These are phyloP conservation scores for Monosporascus sp. DNA, from an alignment of 2,329 filamentous ascomycete species.

Conservation along the genomic window DNA sequence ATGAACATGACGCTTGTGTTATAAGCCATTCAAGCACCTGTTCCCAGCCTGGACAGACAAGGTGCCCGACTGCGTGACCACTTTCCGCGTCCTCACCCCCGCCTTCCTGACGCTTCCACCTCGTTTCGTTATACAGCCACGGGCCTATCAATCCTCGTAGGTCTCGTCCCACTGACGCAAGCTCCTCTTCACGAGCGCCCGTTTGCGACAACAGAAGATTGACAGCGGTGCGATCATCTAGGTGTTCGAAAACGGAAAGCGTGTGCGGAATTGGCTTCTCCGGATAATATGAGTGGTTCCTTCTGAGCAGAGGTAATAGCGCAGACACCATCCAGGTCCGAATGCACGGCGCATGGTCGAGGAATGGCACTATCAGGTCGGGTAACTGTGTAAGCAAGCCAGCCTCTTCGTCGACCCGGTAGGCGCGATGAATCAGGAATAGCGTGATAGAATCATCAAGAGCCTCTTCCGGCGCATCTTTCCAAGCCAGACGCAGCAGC, in stretches of 20 bases:
- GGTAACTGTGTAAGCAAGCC: conserved; percentile 67
- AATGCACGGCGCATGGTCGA: conserved; percentile 55
- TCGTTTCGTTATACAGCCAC: conserved; percentile 63
- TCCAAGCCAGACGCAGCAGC: conserved; percentile 51
- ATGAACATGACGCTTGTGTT: conserved; percentile 51
- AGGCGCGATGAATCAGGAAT: conserved; percentile 64
- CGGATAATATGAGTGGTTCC: conserved; percentile 66
- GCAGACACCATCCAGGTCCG: conserved; percentile 65
- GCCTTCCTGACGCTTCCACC: conserved; percentile 42
- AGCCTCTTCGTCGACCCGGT: conserved; percentile 65
- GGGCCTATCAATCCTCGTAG: conserved; percentile 64
- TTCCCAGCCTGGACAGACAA: conserved; percentile 60
- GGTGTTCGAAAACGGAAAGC: conserved; percentile 57
- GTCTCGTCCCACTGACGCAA: conserved; percentile 52
- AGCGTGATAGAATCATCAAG: conserved; percentile 51
- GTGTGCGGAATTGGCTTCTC: conserved; percentile 42
- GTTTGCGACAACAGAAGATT: conserved; percentile 57
- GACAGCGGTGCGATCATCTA: conserved; percentile 56
- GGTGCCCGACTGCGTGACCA: conserved; percentile 17
- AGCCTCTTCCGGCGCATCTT: conserved; percentile 41
- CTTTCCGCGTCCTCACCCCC: conserved; percentile 14
- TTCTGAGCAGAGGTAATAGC: conserved; percentile 62
- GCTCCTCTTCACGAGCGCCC: conserved; percentile 33
- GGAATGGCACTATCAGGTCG: conserved; percentile 62
- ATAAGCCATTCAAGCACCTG: conserved; percentile 64